These are phyloP conservation scores for Hondaea fermentalgiana DNA, from an alignment of 108 stramenopile genomes.

Conservation along the genomic window DNA sequence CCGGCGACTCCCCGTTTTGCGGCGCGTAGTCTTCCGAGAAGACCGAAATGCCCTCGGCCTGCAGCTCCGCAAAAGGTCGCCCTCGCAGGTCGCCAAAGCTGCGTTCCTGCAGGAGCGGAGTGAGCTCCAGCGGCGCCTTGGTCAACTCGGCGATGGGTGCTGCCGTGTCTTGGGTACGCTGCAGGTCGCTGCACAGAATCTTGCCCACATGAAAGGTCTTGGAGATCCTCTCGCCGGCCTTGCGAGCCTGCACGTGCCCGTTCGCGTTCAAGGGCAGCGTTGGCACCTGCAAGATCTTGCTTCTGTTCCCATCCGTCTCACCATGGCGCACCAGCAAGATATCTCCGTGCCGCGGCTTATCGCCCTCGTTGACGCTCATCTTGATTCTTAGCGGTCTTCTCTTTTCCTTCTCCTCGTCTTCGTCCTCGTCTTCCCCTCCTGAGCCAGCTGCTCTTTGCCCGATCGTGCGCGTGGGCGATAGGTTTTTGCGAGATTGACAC, in stretches of 20 bases:
- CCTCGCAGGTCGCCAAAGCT: conserved; percentile 5
- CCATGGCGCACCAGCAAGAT: background rate
- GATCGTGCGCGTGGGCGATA: too few species aligned
- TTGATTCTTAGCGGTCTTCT: too few species aligned
- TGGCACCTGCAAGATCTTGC: background rate
- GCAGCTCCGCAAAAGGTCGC: background rate
- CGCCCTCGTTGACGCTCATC: too few species aligned
- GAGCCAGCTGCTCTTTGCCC: too few species aligned
- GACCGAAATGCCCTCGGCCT: background rate
- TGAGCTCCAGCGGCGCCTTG: background rate
- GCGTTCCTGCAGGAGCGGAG: background rate
- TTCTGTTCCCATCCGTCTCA: background rate
- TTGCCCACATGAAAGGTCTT: background rate
- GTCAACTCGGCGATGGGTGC: background rate
- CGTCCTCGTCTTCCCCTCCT: too few species aligned
- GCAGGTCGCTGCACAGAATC: conserved; percentile 14
- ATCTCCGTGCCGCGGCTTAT: background rate
- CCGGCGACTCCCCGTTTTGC: background rate
- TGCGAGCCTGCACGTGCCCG: background rate
- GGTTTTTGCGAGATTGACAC: too few species aligned
- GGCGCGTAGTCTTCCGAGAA: background rate
- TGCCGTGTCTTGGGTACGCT: conserved; percentile 11
- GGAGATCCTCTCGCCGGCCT: background rate
- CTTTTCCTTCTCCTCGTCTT: too few species aligned
- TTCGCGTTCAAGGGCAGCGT: background rate